Evolutionary conservation across 73 alveolate genomes (phyloP), one percentile per base, ranked within the genome.

Genomic region (Paramecium bursaria): DNA sequence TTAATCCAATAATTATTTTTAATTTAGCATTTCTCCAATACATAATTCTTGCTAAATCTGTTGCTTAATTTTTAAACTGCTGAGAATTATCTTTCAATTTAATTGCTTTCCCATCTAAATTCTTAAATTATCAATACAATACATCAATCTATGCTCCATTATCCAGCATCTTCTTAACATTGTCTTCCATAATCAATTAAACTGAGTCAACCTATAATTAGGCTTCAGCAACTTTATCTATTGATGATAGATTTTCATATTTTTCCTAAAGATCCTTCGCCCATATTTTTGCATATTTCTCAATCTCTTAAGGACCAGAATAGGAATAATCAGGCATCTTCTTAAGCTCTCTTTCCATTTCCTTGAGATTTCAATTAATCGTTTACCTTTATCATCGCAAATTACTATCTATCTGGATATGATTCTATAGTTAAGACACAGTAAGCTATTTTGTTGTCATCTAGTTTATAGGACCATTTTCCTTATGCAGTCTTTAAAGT

Each of bases 1-100:
- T 39, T 15, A 67, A 57, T 2, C 82, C 61, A 35, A 67, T 39
- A 17, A 42, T 23, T 31, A 67, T 67, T 44, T 67, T 67, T 14
- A 67, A 46, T 67, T 67, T 67, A 44, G 44, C 44, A 17, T 67
- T 67, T 25, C 82, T 67, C 82, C 82, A 67, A 67, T 67, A 67
- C 82, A 67, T 67, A 0, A 67, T 67, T 42, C 33, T 67, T 25
- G 82, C 82, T 15, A 67, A 42, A 30, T 67, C 82, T 25, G 3
- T 19, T 1, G 82, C 49, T 4, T 67, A 35, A 19, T 42, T 23
- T 4, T 67, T 22, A 30, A 67, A 67, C 23, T 31, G 42, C 21
- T 67, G 19, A 1, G 82, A 67, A 10, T 67, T 39, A 15, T 3
- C 14, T 67, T 35, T 67, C 48, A 67, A 19, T 10, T 67, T 35